A percentile compares a stretch with the other conserved stretches of the same genome.
Conservation (phyloP, 805 yeast species). For the Citeromyces nyonsensis region DNA sequence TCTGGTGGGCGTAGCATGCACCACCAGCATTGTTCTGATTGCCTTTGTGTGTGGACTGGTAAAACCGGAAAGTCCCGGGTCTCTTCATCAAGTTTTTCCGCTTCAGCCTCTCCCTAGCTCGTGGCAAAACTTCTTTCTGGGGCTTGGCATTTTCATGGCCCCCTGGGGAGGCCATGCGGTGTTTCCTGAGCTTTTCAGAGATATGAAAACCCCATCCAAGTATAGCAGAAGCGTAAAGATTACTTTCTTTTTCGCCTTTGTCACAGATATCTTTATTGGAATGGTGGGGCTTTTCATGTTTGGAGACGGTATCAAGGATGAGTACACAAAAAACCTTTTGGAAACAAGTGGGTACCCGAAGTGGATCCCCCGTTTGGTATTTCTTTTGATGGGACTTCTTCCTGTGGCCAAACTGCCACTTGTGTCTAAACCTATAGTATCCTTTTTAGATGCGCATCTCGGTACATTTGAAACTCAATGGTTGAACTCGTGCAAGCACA, state of each 20-base stretch:
- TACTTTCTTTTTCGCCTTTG: conserved; percentile 44
- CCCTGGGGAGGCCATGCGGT: conserved; percentile 83
- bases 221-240: conserved; percentile 34
- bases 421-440: conserved; percentile 67
- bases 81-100: conserved; percentile 45
- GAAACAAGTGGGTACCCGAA: conserved; percentile 27
- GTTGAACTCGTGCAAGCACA: no score
- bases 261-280: conserved; percentile 51
- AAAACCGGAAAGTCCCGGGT: conserved; percentile 57
- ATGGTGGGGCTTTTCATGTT: conserved; percentile 50
- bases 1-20: conserved; percentile 55
- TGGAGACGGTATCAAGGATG: conserved; percentile 31
- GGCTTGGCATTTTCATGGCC: conserved; percentile 58
- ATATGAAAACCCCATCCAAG: conserved; percentile 53
- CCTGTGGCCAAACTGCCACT: conserved; percentile 80
- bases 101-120: conserved; percentile 54
- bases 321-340: conserved; percentile 32
- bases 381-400: conserved; percentile 60
- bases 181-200: conserved; percentile 57
- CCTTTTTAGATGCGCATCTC: conserved; percentile 36
- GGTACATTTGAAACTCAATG: conserved; percentile 1
- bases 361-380: conserved; percentile 32
- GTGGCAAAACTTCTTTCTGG: conserved; percentile 32
- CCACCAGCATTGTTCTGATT: conserved; percentile 44
- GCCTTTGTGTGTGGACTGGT: conserved; percentile 49